Evolutionary conservation across 2,329 filamentous ascomycete genomes (phyloP), one percentile per base, ranked within the genome.

Genomic region (Arthrobotrys megalospora): DNA sequence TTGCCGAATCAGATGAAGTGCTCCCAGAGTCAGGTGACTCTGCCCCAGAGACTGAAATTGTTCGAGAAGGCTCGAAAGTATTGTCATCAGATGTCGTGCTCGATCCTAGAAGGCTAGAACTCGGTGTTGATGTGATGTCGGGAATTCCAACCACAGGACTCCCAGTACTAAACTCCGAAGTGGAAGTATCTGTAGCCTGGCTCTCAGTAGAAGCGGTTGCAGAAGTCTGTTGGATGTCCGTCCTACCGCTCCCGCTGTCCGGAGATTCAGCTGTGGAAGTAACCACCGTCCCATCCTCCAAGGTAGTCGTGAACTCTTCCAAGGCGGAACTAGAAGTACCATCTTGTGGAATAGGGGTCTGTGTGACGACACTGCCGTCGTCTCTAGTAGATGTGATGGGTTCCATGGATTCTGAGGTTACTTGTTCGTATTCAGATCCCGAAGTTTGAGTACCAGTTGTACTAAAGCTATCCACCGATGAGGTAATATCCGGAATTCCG

Each of bases 131-230:
- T 19, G 52, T 55, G 7, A 38, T 55, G 36, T 55, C 52, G 6
- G 52, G 52, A 0, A 55, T 65, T 21, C 47, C 45, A 36, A 65
- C 24, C 3, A 65, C 10, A 12, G 62, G 62, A 4, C 43, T 50
- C 19, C 62, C 62, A 21, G 62, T 64, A 24, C 10, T 43, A n/a
- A 34, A 24, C 8, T 14, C 21, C 28, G 19, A 45, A 8, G 16
- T 43, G 19, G 52, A 12, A 16, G n/a, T 1, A 19, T n/a, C 14
- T 1, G 28, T 34, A 2, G 12, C 16, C 2, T 36, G 3, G 5
- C 2, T 16, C 7, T 16, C 28, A 6, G 16, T 28, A 36, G 7
- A 4, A 55, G 14, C 10, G 32, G 21, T 52, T 32, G 24, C 32
- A 32, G 24, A 6, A 7, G 24, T n/a, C 12, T 50, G 3, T 24